Base-by-base conservation (phyloP, 2,329 filamentous ascomycete species). In the Sporothrix sp. region DNA sequence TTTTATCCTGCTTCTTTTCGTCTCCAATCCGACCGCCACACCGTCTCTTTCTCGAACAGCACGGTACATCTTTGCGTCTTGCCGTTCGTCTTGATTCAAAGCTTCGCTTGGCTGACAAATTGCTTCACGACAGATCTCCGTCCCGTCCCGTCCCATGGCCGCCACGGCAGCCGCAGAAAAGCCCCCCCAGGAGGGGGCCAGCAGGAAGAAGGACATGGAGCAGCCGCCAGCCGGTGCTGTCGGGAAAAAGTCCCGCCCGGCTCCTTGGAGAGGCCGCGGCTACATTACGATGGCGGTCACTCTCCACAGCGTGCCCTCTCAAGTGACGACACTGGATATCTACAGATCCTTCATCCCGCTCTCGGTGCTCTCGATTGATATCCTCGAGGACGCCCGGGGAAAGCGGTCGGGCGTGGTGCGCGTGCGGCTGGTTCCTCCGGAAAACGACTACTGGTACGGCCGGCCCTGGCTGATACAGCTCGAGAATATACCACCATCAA, bases 351-450 rank as follows among this genome's bases (percentile, higher is more conserved):
- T 87, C 10, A 23, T 21, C n/a, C 53, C 55, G 3, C 20, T 56
- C 4, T 30, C 48, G 4, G 35, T 57, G 2, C 25, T 33, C 3
- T 73, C 66, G 32, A 76, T 86, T 32, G 77, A 84, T 13, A 66
- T 85, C 1, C 73, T 69, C 44, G 71, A 76, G 42, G 60, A 67
- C 44, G 53, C 57, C 6, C 55, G 65, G 27, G 66, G 74, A n/a
- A 52, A 65, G 23, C 60, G 65, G 49, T 63, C 64, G 28, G 65
- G 67, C 0, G 62, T 37, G 21, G 79, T 69, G 1, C 71, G 67
- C 16, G 63, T 86, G 30, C 68, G 67, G 2, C 84, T 85, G 54
- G 74, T 71, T 60, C 80, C 81, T 0, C 75, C 78, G 0, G 32
- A 25, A 1, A 57, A 57, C 3, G 60, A 67, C 0, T 82, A 83